Conservation (phyloP, 2,329 filamentous ascomycete genomes). For the Capronia coronata region DNA sequence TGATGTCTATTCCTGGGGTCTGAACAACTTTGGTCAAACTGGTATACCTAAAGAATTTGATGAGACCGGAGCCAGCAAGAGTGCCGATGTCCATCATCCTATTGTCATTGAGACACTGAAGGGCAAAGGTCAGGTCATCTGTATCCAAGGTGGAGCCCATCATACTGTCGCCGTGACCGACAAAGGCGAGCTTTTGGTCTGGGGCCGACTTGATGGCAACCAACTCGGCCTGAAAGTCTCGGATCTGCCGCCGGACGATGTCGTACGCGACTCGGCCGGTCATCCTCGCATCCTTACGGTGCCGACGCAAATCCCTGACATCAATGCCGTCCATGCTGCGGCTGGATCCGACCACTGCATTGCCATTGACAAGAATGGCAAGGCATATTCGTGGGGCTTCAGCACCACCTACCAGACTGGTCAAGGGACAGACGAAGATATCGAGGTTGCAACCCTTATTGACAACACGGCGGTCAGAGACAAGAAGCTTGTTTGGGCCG, state of each 20-base stretch:
- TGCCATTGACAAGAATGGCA: slow-evolving; percentile 61
- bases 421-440: slow-evolving; percentile 69
- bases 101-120: slow-evolving; percentile 60
- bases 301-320: slow-evolving; percentile 56
- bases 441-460: slow-evolving; percentile 68
- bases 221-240: slow-evolving; percentile 56
- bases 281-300: slow-evolving; percentile 65
- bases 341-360: slow-evolving; percentile 69
- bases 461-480: slow-evolving; percentile 77
- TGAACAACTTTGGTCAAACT: slow-evolving; percentile 82
- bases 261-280: slow-evolving; percentile 55
- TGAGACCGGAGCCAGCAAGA: slow-evolving; percentile 58
- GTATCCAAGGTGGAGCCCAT: slow-evolving; percentile 67
- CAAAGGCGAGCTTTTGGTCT: slow-evolving; percentile 51
- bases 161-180: slow-evolving; percentile 59
- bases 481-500: slow-evolving; percentile 68
- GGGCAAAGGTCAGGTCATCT: slow-evolving; percentile 50
- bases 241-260: slow-evolving; percentile 51
- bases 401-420: slow-evolving; percentile 75
- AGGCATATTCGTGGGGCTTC: slow-evolving; percentile 74
- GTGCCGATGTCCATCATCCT: slow-evolving; percentile 66
- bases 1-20: slow-evolving; percentile 71
- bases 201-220: slow-evolving; percentile 55
- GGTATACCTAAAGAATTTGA: slow-evolving; percentile 46
- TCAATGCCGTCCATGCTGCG: slow-evolving; percentile 53